Evolutionary conservation across 345 rosid species (phyloP).

Genomic region (Moricandia moricandioides): DNA sequence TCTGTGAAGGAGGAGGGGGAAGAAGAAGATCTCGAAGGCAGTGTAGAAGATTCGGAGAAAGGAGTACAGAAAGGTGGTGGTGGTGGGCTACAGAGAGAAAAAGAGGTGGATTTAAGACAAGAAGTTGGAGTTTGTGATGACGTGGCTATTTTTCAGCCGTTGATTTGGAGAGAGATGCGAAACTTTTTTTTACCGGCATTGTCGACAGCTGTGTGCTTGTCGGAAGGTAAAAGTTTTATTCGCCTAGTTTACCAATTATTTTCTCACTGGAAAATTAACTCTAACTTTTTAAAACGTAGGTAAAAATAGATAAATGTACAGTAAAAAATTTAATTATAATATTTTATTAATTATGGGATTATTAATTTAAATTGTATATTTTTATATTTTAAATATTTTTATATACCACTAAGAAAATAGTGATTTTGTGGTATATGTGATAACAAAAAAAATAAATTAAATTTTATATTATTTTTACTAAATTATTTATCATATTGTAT

Average conservation of each 20-base stretch:
- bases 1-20: conserved; percentile 18
- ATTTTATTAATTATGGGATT: too few species aligned
- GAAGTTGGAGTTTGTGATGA: conserved; percentile 21
- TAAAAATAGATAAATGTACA: too few species aligned
- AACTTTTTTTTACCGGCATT: neutral
- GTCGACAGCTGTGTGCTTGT: conserved; percentile 30
- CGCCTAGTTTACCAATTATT: neutral
- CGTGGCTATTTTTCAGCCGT: neutral
- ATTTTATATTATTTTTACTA: too few species aligned
- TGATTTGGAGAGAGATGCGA: conserved; percentile 23
- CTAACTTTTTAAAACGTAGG: too few species aligned
- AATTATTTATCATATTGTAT: too few species aligned
- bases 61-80: conserved; percentile 18
- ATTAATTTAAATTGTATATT: too few species aligned
- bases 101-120: conserved; percentile 22
- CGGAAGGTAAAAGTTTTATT: conserved; percentile 17
- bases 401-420: too few species aligned
- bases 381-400: too few species aligned
- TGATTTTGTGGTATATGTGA: too few species aligned
- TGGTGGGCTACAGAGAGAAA: neutral
- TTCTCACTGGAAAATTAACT: neutral
- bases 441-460: too few species aligned
- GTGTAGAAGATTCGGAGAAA: conserved; percentile 20
- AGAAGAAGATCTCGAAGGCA: conserved; percentile 3
- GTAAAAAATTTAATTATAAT: too few species aligned